Evolutionary conservation across 2,329 filamentous ascomycete genomes (phyloP), one percentile per base, ranked within the genome.

Genomic region (Pseudopithomyces chartarum): DNA sequence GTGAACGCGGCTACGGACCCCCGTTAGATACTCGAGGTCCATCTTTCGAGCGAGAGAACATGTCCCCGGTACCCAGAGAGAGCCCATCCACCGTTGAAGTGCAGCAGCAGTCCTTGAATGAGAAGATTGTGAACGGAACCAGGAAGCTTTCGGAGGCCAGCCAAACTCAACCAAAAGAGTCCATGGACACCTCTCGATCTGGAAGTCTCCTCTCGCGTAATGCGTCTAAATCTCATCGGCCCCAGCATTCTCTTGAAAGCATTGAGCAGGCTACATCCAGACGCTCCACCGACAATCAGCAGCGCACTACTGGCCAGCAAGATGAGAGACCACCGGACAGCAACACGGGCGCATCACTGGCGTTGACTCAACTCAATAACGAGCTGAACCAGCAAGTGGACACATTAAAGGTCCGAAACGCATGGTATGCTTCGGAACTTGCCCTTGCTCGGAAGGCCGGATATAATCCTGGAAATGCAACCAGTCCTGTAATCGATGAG

Each of bases 341-440:
- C 65, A 90, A 65, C 76, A 81, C 65, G 76, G 89, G 69, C 78
- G 87, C 73, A 79, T 88, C 58, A 83, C 90, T 57, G 78, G 84
- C 62, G 74, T 84, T 73, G 84, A 87, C 69, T 82, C 70, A 71
- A 34, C 87, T 89, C 63, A 89, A 89, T 1, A 89, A 91, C 60
- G 87, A 90, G 0, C 76, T 97, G 12, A 82, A 91, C 13, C 94
- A 95, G 72, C 95, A 99, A 72, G 82, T 99, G 2, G 94, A 99
- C 71, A 83, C 87, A 8, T 85, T 89, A 3, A 91, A 91, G 68
- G 95, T 90, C 69, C 87, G 90, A 50, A 98, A 97, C 76, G 94
- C 94, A 0, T 99, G 95, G 95, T 97, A 96, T 75, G 92, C 92
- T 7, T 97, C 94, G 0, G 95, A 99, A 76, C 82, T 99, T 44